Base-by-base conservation (phyloP, 164 flowering plant species). In the Tetracentron sinense region DNA sequence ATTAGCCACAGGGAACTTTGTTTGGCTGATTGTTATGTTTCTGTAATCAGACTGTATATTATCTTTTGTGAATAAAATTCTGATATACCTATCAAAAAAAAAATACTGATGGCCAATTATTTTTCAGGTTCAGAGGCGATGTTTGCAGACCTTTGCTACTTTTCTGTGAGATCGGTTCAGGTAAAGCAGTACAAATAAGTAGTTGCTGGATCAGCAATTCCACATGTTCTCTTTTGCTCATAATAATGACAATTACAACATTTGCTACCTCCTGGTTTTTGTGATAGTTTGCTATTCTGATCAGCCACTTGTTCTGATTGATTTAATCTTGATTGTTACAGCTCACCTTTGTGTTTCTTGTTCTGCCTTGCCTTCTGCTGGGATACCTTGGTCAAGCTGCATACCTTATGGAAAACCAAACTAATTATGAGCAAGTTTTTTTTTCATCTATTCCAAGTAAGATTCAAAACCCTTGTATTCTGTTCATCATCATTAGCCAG, bases 371-470 rank as follows among this genome's bases (percentile, higher is more conserved):
- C 81, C 97, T 94, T 66, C 71, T 94, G 25, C 74, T 94, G 87
- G 99, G 99, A 33, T 94, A 94, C 75, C 79, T 94, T 75, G 97
- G 99, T 65, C 97, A 94, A 85, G 99, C 99, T 68, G 99, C 99
- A 48, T 94, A 85, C 75, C 86, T 94, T 28, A 81, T 89, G 92
- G 79, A 84, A 67, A 85, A 94, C 75, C 84, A 67, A 28, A 62
- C 25, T 54, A 69, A 60, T n/a, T 72, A 75, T 61, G 81, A 73
- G 28, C 88, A 88, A 75, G 85, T 78, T 55, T 91, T 94, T 78
- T 94, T 86, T 71, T 80, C 82, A 60, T 89, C 97, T 28, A 63
- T 91, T 67, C 99, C 99, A 72, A 78, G 99, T 91, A 81, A 87
- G 83, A 38, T 65, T 59, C 3, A 22, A 31, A 19, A 1, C 19